A percentile compares a stretch with the other conserved stretches of the same genome.
Evolutionary conservation across 108 stramenopile genomes (phyloP).

Genomic region (Fistulifera solaris): DNA sequence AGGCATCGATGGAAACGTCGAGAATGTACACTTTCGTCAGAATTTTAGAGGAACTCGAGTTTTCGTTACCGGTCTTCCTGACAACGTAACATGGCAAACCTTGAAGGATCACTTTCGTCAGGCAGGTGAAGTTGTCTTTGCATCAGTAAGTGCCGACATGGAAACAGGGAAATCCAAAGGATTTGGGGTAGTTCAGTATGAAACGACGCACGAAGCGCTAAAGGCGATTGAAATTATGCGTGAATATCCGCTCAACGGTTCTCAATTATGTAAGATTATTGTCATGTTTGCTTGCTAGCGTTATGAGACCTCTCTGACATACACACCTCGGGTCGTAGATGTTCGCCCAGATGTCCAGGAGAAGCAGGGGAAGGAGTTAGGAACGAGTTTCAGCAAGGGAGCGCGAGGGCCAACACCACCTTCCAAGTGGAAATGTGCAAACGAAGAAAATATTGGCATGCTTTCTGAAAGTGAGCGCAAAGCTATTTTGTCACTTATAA

Average conservation of each 20-base stretch:
- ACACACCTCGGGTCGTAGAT: conserved; percentile 19
- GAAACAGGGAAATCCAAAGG: conserved; percentile 59
- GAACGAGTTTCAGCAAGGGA: conserved; percentile 4
- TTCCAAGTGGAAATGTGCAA: conserved; percentile 67
- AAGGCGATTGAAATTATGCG: conserved; percentile 67
- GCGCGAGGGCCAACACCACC: conserved; percentile 25
- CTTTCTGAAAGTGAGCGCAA: conserved; percentile 31
- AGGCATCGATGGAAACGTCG: neutral
- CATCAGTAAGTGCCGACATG: conserved; percentile 59
- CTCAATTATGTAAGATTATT: neutral
- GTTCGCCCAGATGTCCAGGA: conserved; percentile 80
- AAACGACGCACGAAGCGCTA: conserved; percentile 57
- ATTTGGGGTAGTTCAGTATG: conserved; percentile 75
- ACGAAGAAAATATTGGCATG: conserved; percentile 41
- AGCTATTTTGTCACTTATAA: conserved; percentile 35
- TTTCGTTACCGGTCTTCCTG: conserved; percentile 69
- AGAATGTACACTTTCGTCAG: conserved; percentile 17
- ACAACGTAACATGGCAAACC: conserved; percentile 63
- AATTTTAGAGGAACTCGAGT: conserved; percentile 70
- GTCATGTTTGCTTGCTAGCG: no score
- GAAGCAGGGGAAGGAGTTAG: conserved; percentile 8
- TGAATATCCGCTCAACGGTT: conserved; percentile 65
- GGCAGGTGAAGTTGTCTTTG: conserved; percentile 72
- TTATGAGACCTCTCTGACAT: no score
- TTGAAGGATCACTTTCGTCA: conserved; percentile 75